A percentile compares a stretch with the other conserved stretches of the same genome.
Evolutionary conservation across 1,284 basidiomycete species (phyloP).

Genomic region (Pseudozyma sp.): DNA sequence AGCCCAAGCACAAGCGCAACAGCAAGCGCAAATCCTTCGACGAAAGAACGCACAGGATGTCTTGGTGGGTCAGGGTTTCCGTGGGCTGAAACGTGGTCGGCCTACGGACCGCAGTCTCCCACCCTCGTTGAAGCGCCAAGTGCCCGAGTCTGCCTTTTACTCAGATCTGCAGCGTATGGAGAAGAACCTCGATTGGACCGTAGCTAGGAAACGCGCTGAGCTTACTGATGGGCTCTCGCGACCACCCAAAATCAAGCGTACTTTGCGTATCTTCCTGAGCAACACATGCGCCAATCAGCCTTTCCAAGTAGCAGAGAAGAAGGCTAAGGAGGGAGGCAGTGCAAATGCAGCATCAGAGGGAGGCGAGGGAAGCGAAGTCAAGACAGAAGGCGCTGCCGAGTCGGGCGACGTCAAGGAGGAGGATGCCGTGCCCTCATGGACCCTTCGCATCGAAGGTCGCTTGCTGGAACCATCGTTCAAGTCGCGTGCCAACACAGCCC

Average conservation of each 20-base stretch:
- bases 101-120: constrained; percentile 83
- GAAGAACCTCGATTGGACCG: constrained; percentile 92
- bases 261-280: constrained; percentile 86
- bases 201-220: constrained; percentile 88
- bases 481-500: constrained; percentile 60
- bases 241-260: constrained; percentile 76
- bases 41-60: constrained; percentile 58
- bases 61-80: constrained; percentile 59
- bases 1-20: constrained; percentile 59
- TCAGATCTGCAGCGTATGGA: constrained; percentile 87
- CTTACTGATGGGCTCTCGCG: constrained; percentile 69
- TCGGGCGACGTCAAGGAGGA: constrained; percentile 56
- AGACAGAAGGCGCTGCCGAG: constrained; percentile 28
- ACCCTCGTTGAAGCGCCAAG: constrained; percentile 75
- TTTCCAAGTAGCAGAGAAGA: constrained; percentile 62
- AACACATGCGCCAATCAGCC: constrained; percentile 86
- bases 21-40: constrained; percentile 42
- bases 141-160: constrained; percentile 78
- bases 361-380: constrained; percentile 29
- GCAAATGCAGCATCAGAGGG: constrained; percentile 22
- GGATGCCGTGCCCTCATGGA: constrained; percentile 93
- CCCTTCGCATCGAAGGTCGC: constrained; percentile 87
- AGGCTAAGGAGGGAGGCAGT: constrained; percentile 43
- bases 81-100: constrained; percentile 77
- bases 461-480: constrained; percentile 73